Evolutionary conservation across 805 yeast genomes (phyloP), one percentile per base, ranked within the genome.

Genomic region (Yamadazyma insecticola): DNA sequence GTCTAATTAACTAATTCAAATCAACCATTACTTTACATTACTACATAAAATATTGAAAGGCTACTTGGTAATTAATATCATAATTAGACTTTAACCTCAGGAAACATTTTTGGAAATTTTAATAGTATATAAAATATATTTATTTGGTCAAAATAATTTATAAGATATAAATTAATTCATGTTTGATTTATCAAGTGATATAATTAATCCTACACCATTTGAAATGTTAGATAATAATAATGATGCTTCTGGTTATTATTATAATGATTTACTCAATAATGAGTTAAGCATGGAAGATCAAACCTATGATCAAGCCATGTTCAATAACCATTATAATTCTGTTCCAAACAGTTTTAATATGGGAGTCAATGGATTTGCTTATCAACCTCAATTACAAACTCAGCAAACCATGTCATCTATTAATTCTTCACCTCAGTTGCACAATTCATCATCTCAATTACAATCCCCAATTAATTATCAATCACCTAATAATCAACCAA

Each of bases 101-200:
- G n/a, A n/a, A n/a, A n/a, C n/a, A n/a, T n/a, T n/a, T n/a, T n/a
- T n/a, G n/a, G n/a, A n/a, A n/a, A n/a, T n/a, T n/a, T n/a, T n/a
- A n/a, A n/a, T n/a, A n/a, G n/a, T n/a, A n/a, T n/a, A n/a, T n/a
- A n/a, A n/a, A n/a, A n/a, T n/a, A n/a, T n/a, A n/a, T n/a, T n/a
- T n/a, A n/a, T n/a, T n/a, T n/a, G n/a, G n/a, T n/a, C n/a, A n/a
- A n/a, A n/a, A n/a, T n/a, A n/a, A n/a, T n/a, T n/a, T n/a, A n/a
- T n/a, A n/a, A n/a, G n/a, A n/a, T n/a, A n/a, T n/a, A n/a, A n/a
- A n/a, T n/a, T n/a, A n/a, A 6, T 26, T 10, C 20, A 39, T 39
- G 43, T 39, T 39, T 26, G 36, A 39, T 33, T 32, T 36, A 22
- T 28, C 37, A 14, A 39, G 40, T 30, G 43, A 39, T n/a, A 39